Base-by-base conservation (phyloP, 371 early-diverging fungal genomes). In the Mucor ambiguus region DNA sequence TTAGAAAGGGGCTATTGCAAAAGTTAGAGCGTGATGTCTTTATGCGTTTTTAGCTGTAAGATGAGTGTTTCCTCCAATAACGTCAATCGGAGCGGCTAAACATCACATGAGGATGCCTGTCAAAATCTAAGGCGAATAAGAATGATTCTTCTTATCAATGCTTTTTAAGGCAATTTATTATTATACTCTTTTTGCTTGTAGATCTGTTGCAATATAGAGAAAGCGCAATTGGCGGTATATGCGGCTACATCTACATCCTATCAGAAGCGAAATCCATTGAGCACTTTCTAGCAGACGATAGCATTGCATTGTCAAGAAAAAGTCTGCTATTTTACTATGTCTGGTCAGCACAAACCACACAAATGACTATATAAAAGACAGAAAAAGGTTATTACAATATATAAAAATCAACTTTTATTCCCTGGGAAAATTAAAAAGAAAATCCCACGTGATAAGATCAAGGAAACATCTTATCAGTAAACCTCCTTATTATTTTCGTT, bases 361-460 rank as follows among this genome's bases (percentile, higher is more conserved):
- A 41, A 18, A 41, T 41, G 41, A 18, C 24, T 10, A 46, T 49
- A 24, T 58, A 58, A 30, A 58, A 58, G 58, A 43, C 30, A 38
- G 64, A 54, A 57, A 41, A 46, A 44, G 46, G 46, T 46, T 46
- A 64, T 59, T 52, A 30, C 30, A 57, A 20, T 35, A 38, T 11
- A 58, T 58, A 18, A 38, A 18, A 38, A 57, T 38, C 22, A 54
- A 32, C 41, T 18, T 18, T 18, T 41, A 41, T 58, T 54, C 68
- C 70, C 76, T 76, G 76, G 76, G 73, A 74, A 76, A 68, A 57
- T 52, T 30, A 41, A 54, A 52, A 46, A 66, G 69, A 62, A 62
- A 64, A 69, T 72, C 70, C 62, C 77, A 77, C 74, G 78, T 80
- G 80, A 80, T 75, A 80, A 77, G 77, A 77, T 75, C 70, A 62